Base-by-base conservation (phyloP, 306 rosid genomes). In the Medicago arabica region DNA sequence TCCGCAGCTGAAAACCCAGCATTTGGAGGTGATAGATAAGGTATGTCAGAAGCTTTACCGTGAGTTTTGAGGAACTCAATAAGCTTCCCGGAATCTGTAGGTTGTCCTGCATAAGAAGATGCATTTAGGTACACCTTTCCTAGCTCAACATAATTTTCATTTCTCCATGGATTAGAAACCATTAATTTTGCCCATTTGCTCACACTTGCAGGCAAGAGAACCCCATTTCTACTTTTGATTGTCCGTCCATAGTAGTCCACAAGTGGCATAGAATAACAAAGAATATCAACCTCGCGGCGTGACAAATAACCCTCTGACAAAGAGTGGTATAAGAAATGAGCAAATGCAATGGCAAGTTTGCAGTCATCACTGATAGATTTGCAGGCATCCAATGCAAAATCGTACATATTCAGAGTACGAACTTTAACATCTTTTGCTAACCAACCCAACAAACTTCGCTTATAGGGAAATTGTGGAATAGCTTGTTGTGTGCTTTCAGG, bases 101-200 rank as follows among this genome's bases (percentile, higher is more conserved):
- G 12, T 43, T 75, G 83, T 43, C 87, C 88, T 4, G 91, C 87
- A 86, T 68, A 84, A 28, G 0, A 0, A 28, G 0, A 0, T 11
- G 84, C 16, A 9, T 3, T 18, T 69, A 89, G 23, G 62, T 93
- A 93, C 39, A 67, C 81, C 13, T 82, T 85, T 10, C 85, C 85
- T 19, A 93, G 61, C 77, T 89, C 97, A 62, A 93, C 82, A 39
- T 73, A 88, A n/a, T 78, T 78, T 74, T 84, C 84, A 23, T 31
- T 57, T 63, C 69, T 78, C 97, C 98, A 93, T 16, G 86, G 80
- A 87, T 91, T 88, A 8, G 91, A 88, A 62, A 59, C 87, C 41
- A 86, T 72, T 83, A 91, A 77, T 25, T 40, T 81, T 3, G 83
- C 85, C 97, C 98, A 93, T 69, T 87, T 87, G 84, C 98, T 91